phyloP scores from a whole-genome alignment of 306 rosid species.

The Canavalia gladiata region DNA sequence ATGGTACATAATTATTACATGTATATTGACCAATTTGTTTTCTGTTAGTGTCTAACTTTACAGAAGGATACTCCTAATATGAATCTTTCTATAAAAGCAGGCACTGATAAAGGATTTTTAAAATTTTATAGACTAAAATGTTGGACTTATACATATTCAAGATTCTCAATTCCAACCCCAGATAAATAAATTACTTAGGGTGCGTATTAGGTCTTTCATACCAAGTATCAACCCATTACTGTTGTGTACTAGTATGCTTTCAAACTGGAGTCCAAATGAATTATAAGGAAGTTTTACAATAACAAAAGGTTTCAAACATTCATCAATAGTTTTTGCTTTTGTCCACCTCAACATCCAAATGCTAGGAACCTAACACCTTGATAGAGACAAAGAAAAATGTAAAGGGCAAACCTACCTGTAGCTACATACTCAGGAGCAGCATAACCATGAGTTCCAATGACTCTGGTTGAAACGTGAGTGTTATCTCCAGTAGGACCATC shows the following conservation, averaged over 20 bases:
- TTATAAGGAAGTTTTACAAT: not conserved
- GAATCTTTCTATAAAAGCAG: too few relatives aligned
- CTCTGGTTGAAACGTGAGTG: slow-evolving; percentile 94
- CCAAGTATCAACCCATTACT: not conserved
- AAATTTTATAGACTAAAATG: too few relatives aligned
- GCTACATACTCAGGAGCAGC: slow-evolving; percentile 99
- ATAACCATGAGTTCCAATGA: slow-evolving; percentile 91
- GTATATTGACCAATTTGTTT: not conserved
- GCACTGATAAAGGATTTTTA: too few relatives aligned
- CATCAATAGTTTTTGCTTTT: not conserved
- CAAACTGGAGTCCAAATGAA: not conserved
- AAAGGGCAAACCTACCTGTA: slow-evolving; percentile 68
- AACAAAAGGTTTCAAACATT: not conserved
- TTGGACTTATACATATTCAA: too few relatives aligned
- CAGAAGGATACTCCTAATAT: too few relatives aligned
- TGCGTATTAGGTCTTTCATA: not conserved
- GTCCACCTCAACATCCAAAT: not conserved
- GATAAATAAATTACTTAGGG: not conserved
- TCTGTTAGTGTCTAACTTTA: too few relatives aligned
- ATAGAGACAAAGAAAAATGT: slow-evolving; percentile 21
- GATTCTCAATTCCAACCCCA: not conserved
- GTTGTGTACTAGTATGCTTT: slow-evolving; percentile 11
- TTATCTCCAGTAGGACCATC: slow-evolving; percentile 98
- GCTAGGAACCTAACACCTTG: slow-evolving; percentile 3
- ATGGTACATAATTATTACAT: not conserved